These are phyloP conservation scores for Aspergillaceae sp. DNA, from an alignment of 2,329 filamentous ascomycete species.

Conservation along the genomic window DNA sequence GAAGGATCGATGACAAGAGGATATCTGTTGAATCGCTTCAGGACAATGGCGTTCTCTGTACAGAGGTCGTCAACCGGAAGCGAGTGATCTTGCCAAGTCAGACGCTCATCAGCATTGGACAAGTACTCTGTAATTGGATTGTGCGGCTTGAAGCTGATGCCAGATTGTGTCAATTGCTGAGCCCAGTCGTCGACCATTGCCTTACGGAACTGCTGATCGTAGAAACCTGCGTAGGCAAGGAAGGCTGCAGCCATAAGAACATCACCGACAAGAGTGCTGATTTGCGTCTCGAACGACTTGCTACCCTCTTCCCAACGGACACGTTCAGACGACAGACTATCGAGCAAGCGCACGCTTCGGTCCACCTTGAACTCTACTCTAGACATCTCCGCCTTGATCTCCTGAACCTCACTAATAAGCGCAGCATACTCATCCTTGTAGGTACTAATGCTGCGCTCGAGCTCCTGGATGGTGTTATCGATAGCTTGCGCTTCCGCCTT, in stretches of 20 bases:
- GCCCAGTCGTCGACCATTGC: constrained; percentile 97
- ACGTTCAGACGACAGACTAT: constrained; percentile 90
- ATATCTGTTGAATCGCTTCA: constrained; percentile 97
- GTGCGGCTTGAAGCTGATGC: constrained; percentile 82
- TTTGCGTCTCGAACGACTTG: constrained; percentile 96
- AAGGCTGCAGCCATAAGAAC: constrained; percentile 95
- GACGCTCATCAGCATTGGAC: constrained; percentile 88
- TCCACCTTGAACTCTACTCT: constrained; percentile 97
- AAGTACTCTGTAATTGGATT: constrained; percentile 95
- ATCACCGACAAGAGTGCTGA: constrained; percentile 90
- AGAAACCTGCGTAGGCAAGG: constrained; percentile 91
- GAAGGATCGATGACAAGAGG: constrained; percentile 97
- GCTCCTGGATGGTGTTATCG: constrained; percentile 70
- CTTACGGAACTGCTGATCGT: constrained; percentile 96
- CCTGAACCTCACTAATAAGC: constrained; percentile 91
- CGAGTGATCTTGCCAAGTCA: constrained; percentile 90
- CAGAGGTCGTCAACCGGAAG: constrained; percentile 94
- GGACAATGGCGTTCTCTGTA: constrained; percentile 95
- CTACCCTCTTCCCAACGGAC: constrained; percentile 93
- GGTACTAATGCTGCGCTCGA: constrained; percentile 83
- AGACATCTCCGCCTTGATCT: constrained; percentile 94
- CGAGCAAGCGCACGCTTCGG: constrained; percentile 84
- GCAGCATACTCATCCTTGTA: constrained; percentile 96
- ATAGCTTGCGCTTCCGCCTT: constrained; percentile 90
- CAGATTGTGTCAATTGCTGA: constrained; percentile 85